Conservation (phyloP, 805 yeast species). For the Lipomyces oligophaga region DNA sequence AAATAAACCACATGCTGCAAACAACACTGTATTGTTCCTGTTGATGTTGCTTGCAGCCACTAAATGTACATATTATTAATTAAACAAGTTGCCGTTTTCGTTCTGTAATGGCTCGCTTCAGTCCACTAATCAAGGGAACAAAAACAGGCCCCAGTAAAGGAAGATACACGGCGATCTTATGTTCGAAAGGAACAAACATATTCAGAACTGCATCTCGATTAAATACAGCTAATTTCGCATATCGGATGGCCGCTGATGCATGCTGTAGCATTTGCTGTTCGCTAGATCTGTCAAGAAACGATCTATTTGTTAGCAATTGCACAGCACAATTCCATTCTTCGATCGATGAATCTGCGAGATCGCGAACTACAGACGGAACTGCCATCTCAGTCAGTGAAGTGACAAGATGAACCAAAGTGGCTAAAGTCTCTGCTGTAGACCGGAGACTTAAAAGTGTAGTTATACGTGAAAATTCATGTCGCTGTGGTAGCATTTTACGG, state of each 20-base stretch:
- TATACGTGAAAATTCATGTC: slow-evolving; percentile 47
- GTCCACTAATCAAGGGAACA: slow-evolving; percentile 49
- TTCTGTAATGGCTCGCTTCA: slow-evolving; percentile 33
- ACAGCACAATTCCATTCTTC: slow-evolving; percentile 43
- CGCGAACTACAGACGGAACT: slow-evolving; percentile 67
- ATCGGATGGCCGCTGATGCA: slow-evolving; percentile 53
- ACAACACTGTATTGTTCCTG: no score
- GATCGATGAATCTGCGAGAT: slow-evolving; percentile 54
- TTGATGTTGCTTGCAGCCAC: no score
- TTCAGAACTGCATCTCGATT: slow-evolving; percentile 95
- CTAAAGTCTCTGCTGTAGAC: slow-evolving; percentile 63
- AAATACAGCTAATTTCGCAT: slow-evolving; percentile 77
- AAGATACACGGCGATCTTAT: slow-evolving; percentile 86
- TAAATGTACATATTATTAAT: neutral
- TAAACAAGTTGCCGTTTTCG: slow-evolving; percentile 1
- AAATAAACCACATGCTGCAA: no score
- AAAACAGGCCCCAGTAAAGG: slow-evolving; percentile 85
- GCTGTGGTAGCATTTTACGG: slow-evolving; percentile 7
- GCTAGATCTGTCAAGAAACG: neutral
- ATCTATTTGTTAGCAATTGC: neutral
- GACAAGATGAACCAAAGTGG: slow-evolving; percentile 67
- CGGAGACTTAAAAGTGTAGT: slow-evolving; percentile 56
- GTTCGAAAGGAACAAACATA: slow-evolving; percentile 92
- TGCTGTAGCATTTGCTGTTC: slow-evolving; percentile 8
- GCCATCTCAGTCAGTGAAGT: slow-evolving; percentile 72